Evolutionary conservation across 169 alveolate genomes (phyloP), one percentile per base, ranked within the genome.

Genomic region (Cryptosporidium xiaoi): DNA sequence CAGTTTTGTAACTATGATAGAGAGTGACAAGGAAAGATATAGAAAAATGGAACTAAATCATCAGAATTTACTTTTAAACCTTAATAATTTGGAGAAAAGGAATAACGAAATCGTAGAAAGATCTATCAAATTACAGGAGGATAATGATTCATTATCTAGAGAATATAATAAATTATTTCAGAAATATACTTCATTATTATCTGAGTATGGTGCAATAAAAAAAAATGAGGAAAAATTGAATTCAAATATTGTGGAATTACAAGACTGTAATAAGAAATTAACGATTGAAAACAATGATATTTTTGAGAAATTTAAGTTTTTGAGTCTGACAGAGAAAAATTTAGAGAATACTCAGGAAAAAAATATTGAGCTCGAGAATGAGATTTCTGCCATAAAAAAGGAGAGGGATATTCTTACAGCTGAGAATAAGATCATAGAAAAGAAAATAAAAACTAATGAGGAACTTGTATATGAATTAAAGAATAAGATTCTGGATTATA

Each of bases 101-200:
- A 77, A 77, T 36, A 53, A 60, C 13, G 87, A 77, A 56, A 36
- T 77, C 40, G 71, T 62, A 4, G 64, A 77, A 40, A 77, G 71
- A 62, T 60, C 64, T 34, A 56, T 51, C 4, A 77, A 56, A 48
- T 48, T 77, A 58, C 87, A 77, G 27, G 87, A 77, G 27, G 71
- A 77, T 44, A 60, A 56, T 40, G 87, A 77, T 62, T 60, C 69
- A 31, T 29, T 77, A 13, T 44, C 87, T 5, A 77, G 71, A 62
- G 87, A 77, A 8, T 77, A 77, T 77, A 77, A 77, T 60, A 77
- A 77, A 50, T 53, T 77, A 27, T 77, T 44, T 44, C 87, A 77
- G 0, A 56, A 77, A 77, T 77, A 77, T 46, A 77, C 87, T 18
- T 51, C 77, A 18, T 60, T 77, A 34, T 20, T 77, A 5, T 60